phyloP scores from a whole-genome alignment of 805 yeast species.

The Cephaloascus albidus region DNA sequence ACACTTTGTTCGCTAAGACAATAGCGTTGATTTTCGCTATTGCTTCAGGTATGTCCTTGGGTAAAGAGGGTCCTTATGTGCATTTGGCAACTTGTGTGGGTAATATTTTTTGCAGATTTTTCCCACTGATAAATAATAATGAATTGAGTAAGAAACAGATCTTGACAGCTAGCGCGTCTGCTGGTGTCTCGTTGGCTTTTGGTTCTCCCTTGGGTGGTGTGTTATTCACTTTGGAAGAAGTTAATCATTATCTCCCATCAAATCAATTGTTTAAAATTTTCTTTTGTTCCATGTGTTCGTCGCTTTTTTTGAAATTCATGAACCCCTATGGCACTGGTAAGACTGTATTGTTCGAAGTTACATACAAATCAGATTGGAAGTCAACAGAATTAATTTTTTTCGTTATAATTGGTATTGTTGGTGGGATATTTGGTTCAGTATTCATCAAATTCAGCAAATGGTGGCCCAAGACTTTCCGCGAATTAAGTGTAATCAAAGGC shows the following conservation, averaged over 20 bases:
- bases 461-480: conserved; percentile 34
- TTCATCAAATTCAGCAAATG: conserved; percentile 36
- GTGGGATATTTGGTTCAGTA: conserved; percentile 44
- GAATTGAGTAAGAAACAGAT: conserved; percentile 44
- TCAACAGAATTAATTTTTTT: conserved; percentile 36
- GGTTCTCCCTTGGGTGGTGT: conserved; percentile 57
- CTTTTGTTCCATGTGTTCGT: conserved; percentile 46
- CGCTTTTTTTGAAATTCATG: conserved; percentile 39
- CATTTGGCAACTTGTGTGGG: conserved; percentile 54
- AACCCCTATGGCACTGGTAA: conserved; percentile 55
- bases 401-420: conserved; percentile 37
- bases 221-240: conserved; percentile 46
- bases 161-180: conserved; percentile 45
- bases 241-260: conserved; percentile 44
- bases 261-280: conserved; percentile 44
- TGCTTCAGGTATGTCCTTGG: conserved; percentile 47
- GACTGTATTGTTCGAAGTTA: conserved; percentile 43
- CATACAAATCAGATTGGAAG: conserved; percentile 42
- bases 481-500: conserved; percentile 16
- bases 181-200: conserved; percentile 54
- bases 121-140: conserved; percentile 33
- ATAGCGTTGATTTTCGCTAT: conserved; percentile 40
- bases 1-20: conserved; percentile 40
- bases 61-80: conserved; percentile 57
- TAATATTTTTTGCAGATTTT: conserved; percentile 37